These are phyloP conservation scores for Fusarium kyushuense DNA, from an alignment of 2,329 filamentous ascomycete genomes.

Conservation along the genomic window DNA sequence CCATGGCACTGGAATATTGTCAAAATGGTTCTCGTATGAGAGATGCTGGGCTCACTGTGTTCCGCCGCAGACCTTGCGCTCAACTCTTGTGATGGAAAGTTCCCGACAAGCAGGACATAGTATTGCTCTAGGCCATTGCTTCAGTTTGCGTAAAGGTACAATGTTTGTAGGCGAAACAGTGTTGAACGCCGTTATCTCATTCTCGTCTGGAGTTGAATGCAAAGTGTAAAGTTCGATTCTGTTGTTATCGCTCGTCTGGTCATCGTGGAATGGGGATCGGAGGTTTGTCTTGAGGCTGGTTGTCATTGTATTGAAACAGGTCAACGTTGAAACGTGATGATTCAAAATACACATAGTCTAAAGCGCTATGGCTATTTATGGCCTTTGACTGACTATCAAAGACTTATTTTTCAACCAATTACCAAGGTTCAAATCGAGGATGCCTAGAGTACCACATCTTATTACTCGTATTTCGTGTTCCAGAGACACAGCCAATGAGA, in stretches of 20 bases:
- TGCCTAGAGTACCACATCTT: constrained; percentile 20
- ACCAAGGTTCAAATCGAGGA: neutral
- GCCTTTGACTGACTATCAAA: neutral
- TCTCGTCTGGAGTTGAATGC: neutral
- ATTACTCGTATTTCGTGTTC: constrained; percentile 35
- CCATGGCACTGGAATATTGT: constrained; percentile 29
- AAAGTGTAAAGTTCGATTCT: constrained; percentile 27
- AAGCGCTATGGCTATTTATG: constrained; percentile 2
- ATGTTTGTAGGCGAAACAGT: constrained; percentile 34
- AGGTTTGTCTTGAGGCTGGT: constrained; percentile 4
- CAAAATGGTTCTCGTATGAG: neutral
- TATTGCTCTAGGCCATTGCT: constrained; percentile 41
- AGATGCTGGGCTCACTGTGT: constrained; percentile 37
- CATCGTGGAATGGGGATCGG: neutral
- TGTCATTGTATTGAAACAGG: constrained; percentile 1
- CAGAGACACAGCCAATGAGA: constrained; percentile 13
- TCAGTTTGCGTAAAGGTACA: constrained; percentile 38
- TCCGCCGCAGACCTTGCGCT: constrained; percentile 39
- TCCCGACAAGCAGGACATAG: constrained; percentile 41
- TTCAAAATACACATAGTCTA: too few relatives aligned
- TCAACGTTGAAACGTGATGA: accelerated
- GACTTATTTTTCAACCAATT: neutral
- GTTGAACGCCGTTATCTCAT: constrained; percentile 30
- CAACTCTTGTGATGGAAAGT: constrained; percentile 38
- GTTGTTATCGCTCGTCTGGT: neutral